Evolutionary conservation across 2,329 filamentous ascomycete species (phyloP).

Genomic region (Paraphaeosphaeria sporulosa): DNA sequence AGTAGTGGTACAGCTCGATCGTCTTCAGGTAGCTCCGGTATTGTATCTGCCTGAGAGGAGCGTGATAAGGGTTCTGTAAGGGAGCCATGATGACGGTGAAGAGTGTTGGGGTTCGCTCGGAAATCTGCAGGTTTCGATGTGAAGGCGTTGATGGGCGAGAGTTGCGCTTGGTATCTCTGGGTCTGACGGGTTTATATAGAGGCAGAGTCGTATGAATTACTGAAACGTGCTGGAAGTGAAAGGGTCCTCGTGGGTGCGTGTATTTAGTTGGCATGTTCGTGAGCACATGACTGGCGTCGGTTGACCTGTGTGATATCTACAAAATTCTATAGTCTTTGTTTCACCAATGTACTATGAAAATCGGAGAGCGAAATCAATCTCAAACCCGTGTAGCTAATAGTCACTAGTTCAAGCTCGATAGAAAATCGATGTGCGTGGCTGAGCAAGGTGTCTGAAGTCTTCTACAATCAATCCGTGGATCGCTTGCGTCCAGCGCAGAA

Average conservation of each 20-base stretch:
- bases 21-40: constrained; percentile 25
- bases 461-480: no score
- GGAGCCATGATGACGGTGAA: background rate
- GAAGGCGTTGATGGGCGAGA: background rate
- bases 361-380: no score
- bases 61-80: background rate
- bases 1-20: constrained; percentile 33
- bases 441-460: no score
- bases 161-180: background rate
- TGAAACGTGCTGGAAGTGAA: background rate
- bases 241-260: background rate
- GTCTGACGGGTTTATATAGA: background rate
- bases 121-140: background rate
- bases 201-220: background rate
- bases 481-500: no score
- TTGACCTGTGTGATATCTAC: no score
- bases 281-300: no score
- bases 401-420: no score
- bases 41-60: constrained; percentile 9
- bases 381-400: no score
- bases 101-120: background rate
- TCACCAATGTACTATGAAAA: no score
- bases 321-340: no score
- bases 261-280: background rate
- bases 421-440: no score